These are phyloP conservation scores for Cenchrus americanus DNA, from an alignment of 176 grass and related monocot genomes.

Conservation along the genomic window DNA sequence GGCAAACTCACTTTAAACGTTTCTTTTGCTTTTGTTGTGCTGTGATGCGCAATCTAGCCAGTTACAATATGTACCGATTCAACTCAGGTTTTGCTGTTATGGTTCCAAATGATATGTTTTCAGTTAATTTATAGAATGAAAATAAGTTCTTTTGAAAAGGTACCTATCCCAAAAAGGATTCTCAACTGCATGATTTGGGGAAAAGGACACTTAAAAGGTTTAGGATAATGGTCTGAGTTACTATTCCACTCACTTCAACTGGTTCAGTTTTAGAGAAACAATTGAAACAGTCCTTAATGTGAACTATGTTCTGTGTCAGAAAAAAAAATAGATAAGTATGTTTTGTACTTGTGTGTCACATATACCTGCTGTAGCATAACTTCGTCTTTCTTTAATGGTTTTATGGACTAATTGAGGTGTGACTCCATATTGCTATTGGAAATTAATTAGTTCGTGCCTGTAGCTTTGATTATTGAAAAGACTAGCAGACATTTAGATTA, in stretches of 20 bases:
- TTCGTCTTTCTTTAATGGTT: not conserved
- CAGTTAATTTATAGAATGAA: not conserved
- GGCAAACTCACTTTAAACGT: not conserved
- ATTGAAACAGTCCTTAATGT: not conserved
- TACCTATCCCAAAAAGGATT: not conserved
- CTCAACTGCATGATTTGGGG: not conserved
- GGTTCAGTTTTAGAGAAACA: not conserved
- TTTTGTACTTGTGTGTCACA: not conserved
- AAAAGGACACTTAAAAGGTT: constrained; percentile 14
- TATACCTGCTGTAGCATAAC: not conserved
- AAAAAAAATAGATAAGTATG: too few relatives aligned
- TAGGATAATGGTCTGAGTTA: not conserved
- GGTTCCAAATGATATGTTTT: too few relatives aligned
- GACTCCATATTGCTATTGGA: not conserved
- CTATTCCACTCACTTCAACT: constrained; percentile 10
- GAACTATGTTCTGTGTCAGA: not conserved
- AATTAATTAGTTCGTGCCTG: not conserved
- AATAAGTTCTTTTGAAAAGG: not conserved
- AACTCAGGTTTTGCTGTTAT: not conserved
- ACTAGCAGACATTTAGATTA: not conserved
- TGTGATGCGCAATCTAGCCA: not conserved
- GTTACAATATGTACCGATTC: not conserved
- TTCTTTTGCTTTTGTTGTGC: not conserved
- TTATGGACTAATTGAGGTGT: not conserved
- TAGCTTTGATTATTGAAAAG: not conserved